Evolutionary conservation across 2,329 filamentous ascomycete genomes (phyloP).

Genomic region (Stagonosporopsis vannaccii): DNA sequence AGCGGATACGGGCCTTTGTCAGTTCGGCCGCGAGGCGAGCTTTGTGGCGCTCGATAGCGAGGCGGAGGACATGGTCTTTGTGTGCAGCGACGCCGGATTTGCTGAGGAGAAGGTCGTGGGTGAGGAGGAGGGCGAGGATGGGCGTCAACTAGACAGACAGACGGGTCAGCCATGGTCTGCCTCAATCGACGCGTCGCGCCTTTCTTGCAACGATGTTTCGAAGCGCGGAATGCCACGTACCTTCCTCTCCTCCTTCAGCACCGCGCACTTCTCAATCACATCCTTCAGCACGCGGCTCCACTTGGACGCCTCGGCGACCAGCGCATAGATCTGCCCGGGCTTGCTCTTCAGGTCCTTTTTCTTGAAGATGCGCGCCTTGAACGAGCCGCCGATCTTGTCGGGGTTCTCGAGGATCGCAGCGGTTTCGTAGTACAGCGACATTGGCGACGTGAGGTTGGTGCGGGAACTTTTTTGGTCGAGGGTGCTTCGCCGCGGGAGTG

Average conservation of each 20-base stretch:
- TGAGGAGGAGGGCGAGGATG: constrained; percentile 78
- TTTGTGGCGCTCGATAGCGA: constrained; percentile 80
- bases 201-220: too few species aligned
- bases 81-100: constrained; percentile 85
- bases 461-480: constrained; percentile 5
- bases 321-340: constrained; percentile 83
- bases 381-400: constrained; percentile 74
- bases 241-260: constrained; percentile 84
- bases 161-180: too few species aligned
- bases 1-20: constrained; percentile 76
- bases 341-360: constrained; percentile 78
- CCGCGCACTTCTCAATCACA: constrained; percentile 80
- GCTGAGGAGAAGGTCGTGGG: constrained; percentile 83
- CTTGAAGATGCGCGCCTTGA: constrained; percentile 84
- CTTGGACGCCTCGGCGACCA: constrained; percentile 87
- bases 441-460: constrained; percentile 51
- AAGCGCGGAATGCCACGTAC: too few species aligned
- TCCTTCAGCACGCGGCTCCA: constrained; percentile 88
- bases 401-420: constrained; percentile 73
- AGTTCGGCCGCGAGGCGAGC: constrained; percentile 82
- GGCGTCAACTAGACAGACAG: constrained; percentile 82
- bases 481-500: constrained; percentile 6
- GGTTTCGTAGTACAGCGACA: constrained; percentile 96
- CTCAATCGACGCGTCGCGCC: too few species aligned
- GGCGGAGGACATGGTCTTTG: constrained; percentile 76